phyloP scores from a whole-genome alignment of 495 filamentous ascomycete genomes.

The Hypoxylon fragiforme region DNA sequence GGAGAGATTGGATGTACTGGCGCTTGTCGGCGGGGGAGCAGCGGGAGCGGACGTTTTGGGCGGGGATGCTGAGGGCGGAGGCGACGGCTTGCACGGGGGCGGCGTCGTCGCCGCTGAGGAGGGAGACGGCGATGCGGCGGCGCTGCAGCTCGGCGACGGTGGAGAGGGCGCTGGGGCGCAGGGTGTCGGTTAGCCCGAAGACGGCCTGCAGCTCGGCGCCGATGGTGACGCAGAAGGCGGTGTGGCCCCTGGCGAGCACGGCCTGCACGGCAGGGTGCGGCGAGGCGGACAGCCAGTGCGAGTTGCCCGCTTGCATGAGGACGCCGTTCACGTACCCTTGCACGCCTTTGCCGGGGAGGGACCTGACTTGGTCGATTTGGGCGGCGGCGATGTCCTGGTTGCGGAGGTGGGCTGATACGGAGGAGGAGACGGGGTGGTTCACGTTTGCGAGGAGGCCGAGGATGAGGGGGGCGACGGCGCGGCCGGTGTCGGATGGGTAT shows the following conservation, averaged over 20 bases:
- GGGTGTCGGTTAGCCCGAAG: constrained; percentile 61
- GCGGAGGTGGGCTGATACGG: constrained; percentile 57
- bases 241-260: constrained; percentile 53
- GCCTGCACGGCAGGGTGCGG: constrained; percentile 45
- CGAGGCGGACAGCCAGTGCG: constrained; percentile 59
- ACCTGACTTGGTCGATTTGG: constrained; percentile 46
- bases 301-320: constrained; percentile 62
- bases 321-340: constrained; percentile 42
- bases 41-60: constrained; percentile 48
- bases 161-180: constrained; percentile 59
- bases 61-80: constrained; percentile 54
- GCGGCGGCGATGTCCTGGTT: constrained; percentile 34
- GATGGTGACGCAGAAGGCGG: constrained; percentile 66
- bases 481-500: constrained; percentile 27
- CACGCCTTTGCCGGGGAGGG: constrained; percentile 54
- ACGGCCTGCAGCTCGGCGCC: constrained; percentile 53
- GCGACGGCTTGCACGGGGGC: constrained; percentile 61
- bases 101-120: constrained; percentile 73
- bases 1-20: constrained; percentile 57
- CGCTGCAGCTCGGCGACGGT: constrained; percentile 55
- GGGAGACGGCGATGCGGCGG: constrained; percentile 61
- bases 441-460: constrained; percentile 54
- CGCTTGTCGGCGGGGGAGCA: constrained; percentile 67
- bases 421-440: constrained; percentile 70
- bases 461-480: constrained; percentile 29